Evolutionary conservation across 2,329 filamentous ascomycete species (phyloP), one percentile per base, ranked within the genome.

Genomic region (Geosmithia flava): DNA sequence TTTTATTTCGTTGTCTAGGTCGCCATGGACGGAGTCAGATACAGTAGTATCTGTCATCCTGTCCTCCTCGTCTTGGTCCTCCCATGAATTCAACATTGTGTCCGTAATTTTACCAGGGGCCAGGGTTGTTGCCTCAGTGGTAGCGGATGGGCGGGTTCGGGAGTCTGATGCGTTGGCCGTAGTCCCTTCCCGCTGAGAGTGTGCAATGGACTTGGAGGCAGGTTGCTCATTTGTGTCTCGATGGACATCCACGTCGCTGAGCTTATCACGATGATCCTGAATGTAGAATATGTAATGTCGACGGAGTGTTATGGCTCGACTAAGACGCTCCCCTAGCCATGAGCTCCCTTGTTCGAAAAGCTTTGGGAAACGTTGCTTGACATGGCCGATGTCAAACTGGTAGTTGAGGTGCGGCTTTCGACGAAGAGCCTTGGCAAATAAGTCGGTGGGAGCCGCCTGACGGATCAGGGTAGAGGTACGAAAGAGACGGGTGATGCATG

Each of bases 281-380:
- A 39, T 41, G 37, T 49, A 49, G 19, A 15, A 11, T 20, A 49
- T 20, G 23, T 43, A 46, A 27, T 49, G 48, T 20, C 48, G 44
- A 20, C 48, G 44, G 16, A 46, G 45, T 8, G 48, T 17, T 13
- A 49, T 49, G 6, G 44, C 48, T n/a, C n/a, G n/a, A 29, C 48
- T 37, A 13, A 49, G 44, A n/a, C 48, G 48, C 17, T 20, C 41
- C 19, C 17, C 23, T 3, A 45, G 29, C 44, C 44, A 45, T 23
- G 37, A 40, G 43, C 15, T 40, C 27, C 39, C n/a, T n/a, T n/a
- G n/a, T n/a, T 49, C 48, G 17, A 19, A 29, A 20, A 46, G 48
- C 37, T 43, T 46, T 4, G 48, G 48, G 23, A 42, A 45, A 33
- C 46, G 46, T 11, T 30, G 3, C 20, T 37, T 16, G 7, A 49